Conservation (phyloP, 1,284 basidiomycete genomes). For the Heliocybe sulcata region DNA sequence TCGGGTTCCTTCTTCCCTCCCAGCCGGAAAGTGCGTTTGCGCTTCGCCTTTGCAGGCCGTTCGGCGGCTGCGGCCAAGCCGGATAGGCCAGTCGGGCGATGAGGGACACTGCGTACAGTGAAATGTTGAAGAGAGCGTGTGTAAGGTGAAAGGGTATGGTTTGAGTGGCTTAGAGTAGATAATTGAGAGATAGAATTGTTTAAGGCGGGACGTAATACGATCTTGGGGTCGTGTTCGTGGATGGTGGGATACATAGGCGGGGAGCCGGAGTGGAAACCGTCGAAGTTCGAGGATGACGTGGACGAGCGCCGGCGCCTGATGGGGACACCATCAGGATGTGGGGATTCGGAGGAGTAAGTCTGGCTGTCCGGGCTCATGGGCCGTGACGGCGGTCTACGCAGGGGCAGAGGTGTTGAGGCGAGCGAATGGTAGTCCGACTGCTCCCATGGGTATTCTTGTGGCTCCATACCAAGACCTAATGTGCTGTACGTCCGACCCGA, state of each 20-base stretch:
- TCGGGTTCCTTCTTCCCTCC: slow-evolving; percentile 33
- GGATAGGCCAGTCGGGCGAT: slow-evolving; percentile 27
- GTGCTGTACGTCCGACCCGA: background rate
- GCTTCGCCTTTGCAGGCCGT: slow-evolving; percentile 61
- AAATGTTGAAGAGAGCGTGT: slow-evolving; percentile 85
- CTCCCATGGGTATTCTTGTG: background rate
- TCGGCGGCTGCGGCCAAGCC: slow-evolving; percentile 25
- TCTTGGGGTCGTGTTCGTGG: slow-evolving; percentile 40
- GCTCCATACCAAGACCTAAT: background rate
- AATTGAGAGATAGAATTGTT: slow-evolving; percentile 80
- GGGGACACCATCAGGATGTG: slow-evolving; percentile 18
- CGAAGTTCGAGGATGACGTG: slow-evolving; percentile 32
- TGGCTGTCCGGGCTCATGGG: slow-evolving; percentile 14
- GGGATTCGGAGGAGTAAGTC: slow-evolving; percentile 22
- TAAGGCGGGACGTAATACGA: slow-evolving; percentile 60
- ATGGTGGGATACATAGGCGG: slow-evolving; percentile 27
- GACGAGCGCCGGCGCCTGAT: slow-evolving; percentile 33
- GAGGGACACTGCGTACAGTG: slow-evolving; percentile 81
- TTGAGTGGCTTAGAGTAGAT: slow-evolving; percentile 76
- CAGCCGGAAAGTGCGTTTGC: slow-evolving; percentile 71
- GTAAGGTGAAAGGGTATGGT: slow-evolving; percentile 89
- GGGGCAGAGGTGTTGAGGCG: background rate
- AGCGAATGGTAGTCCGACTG: background rate
- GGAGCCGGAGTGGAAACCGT: slow-evolving; percentile 30
- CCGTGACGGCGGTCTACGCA: slow-evolving; percentile 17